These are phyloP conservation scores for Pseudocercospora vitis DNA, from an alignment of 2,329 filamentous ascomycete species.

Conservation along the genomic window DNA sequence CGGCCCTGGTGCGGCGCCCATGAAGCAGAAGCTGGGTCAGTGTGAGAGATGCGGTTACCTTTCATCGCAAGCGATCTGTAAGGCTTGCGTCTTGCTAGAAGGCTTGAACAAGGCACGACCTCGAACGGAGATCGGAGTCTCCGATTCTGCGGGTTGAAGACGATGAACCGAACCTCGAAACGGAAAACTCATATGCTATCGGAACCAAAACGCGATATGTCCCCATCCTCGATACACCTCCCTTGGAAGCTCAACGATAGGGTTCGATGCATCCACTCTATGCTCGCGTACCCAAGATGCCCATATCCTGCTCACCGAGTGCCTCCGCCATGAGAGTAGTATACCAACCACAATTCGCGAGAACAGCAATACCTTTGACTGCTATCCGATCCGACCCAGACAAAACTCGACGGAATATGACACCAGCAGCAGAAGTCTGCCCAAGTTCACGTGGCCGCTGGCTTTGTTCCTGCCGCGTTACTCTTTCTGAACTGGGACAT, in stretches of 20 bases:
- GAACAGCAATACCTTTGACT: conserved; percentile 1
- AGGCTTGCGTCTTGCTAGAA: conserved; percentile 87
- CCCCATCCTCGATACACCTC: too few species aligned
- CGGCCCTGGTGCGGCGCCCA: conserved; percentile 25
- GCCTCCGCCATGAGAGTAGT: background rate
- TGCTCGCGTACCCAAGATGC: conserved; percentile 3
- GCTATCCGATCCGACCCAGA: background rate
- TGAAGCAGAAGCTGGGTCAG: conserved; percentile 74
- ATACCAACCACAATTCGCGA: background rate
- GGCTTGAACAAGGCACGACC: conserved; percentile 75
- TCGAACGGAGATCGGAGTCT: conserved; percentile 41
- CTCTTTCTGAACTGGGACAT: conserved; percentile 28
- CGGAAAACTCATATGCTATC: too few species aligned
- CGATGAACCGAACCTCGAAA: background rate
- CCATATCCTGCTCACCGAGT: background rate
- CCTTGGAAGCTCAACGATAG: too few species aligned
- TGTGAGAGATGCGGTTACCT: conserved; percentile 92
- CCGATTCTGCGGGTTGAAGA: conserved; percentile 16
- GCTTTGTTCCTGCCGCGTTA: conserved; percentile 25
- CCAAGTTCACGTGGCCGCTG: conserved; percentile 28
- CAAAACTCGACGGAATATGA: conserved; percentile 2
- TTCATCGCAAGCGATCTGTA: conserved; percentile 89
- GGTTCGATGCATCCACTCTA: background rate
- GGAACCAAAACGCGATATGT: too few species aligned
- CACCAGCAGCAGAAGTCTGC: conserved; percentile 21